These are phyloP conservation scores for Leptographium wingfieldii DNA, from an alignment of 2,329 filamentous ascomycete genomes.

Conservation along the genomic window DNA sequence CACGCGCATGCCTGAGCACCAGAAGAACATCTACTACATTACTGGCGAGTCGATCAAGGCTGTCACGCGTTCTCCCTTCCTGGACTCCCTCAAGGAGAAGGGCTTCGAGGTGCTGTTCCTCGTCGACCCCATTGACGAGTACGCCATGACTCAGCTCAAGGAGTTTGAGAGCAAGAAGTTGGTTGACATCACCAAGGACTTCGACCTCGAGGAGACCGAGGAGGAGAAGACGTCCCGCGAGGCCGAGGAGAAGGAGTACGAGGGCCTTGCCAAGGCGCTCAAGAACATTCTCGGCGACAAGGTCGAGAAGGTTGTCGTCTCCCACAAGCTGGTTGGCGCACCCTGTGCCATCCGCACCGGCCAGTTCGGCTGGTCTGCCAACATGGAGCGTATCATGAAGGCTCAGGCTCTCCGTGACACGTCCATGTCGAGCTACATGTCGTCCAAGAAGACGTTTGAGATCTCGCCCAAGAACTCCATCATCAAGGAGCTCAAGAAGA, in stretches of 20 bases:
- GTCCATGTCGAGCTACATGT: slow-evolving; percentile 99
- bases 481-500: slow-evolving; percentile 98
- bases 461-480: slow-evolving; percentile 98
- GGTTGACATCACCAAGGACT: slow-evolving; percentile 99
- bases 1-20: slow-evolving; percentile 98
- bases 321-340: slow-evolving; percentile 87
- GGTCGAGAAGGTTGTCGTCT: slow-evolving; percentile 99
- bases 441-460: slow-evolving; percentile 99
- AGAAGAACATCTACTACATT: slow-evolving; percentile 99
- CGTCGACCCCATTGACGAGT: slow-evolving; percentile 98
- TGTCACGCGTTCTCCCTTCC: slow-evolving; percentile 95
- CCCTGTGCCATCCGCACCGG: slow-evolving; percentile 98
- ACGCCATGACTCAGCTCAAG: slow-evolving; percentile 99
- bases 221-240: slow-evolving; percentile 97
- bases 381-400: slow-evolving; percentile 99
- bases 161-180: slow-evolving; percentile 99
- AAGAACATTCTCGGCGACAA: slow-evolving; percentile 99
- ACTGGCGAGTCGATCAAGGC: slow-evolving; percentile 99
- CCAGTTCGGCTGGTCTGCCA: slow-evolving; percentile 99
- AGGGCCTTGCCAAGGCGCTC: slow-evolving; percentile 85
- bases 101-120: slow-evolving; percentile 99
- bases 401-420: slow-evolving; percentile 99
- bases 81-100: slow-evolving; percentile 97
- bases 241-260: slow-evolving; percentile 96
- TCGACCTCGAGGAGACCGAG: slow-evolving; percentile 98